Percentiles rank a stretch among this genome's conserved stretches.
Conservation (phyloP, 1,284 basidiomycete genomes). For the Kalmanozyma brasiliensis region DNA sequence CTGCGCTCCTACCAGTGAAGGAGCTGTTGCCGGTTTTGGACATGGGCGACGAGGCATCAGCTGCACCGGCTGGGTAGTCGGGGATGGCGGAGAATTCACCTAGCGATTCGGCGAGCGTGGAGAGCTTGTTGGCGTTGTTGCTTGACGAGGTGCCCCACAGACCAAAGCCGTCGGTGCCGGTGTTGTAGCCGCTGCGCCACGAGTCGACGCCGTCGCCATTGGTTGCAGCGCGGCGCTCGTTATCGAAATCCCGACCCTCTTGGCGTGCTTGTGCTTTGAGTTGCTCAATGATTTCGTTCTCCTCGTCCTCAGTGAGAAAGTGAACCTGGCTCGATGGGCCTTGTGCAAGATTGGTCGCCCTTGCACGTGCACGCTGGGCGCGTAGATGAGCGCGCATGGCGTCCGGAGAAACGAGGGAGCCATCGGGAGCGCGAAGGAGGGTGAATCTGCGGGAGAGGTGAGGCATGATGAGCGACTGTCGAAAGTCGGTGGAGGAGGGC, state of each 20-base stretch:
- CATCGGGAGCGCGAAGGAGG: conserved; percentile 56
- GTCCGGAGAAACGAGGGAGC: conserved; percentile 59
- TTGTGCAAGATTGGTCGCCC: conserved; percentile 42
- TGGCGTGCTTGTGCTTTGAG: conserved; percentile 46
- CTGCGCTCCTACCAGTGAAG: conserved; percentile 51
- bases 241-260: conserved; percentile 43
- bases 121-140: conserved; percentile 17
- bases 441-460: conserved; percentile 63
- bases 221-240: conserved; percentile 13
- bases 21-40: conserved; percentile 26
- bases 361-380: conserved; percentile 56
- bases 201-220: conserved; percentile 11
- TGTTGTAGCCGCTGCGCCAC: conserved; percentile 36
- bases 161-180: conserved; percentile 58
- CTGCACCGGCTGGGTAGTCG: conserved; percentile 3
- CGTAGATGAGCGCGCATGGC: conserved; percentile 62
- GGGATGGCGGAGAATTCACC: conserved; percentile 29
- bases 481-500: conserved; percentile 51
- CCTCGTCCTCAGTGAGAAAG: conserved; percentile 63
- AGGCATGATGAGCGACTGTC: conserved; percentile 63
- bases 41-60: conserved; percentile 6
- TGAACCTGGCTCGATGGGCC: conserved; percentile 19
- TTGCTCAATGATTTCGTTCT: conserved; percentile 63
- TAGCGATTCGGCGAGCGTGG: conserved; percentile 38
- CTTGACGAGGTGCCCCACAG: conserved; percentile 34